phyloP scores from a whole-genome alignment of 345 rosid genomes.

The Syzygium oleosum region DNA sequence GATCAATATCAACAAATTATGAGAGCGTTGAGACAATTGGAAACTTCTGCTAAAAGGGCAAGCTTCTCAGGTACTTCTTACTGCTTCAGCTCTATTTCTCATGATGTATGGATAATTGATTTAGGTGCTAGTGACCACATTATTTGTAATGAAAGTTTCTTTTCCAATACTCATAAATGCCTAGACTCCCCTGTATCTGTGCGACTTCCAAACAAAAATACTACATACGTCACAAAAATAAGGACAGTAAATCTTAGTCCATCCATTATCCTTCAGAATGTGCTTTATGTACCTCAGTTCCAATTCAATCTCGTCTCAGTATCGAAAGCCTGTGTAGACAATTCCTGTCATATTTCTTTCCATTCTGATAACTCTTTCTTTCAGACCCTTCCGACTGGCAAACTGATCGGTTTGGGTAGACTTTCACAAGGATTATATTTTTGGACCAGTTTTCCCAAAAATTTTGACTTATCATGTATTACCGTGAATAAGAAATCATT shows the following conservation, averaged over 20 bases:
- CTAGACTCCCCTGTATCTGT: not conserved
- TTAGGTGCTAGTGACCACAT: not conserved
- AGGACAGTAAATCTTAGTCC: not conserved
- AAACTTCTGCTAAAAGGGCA: not conserved
- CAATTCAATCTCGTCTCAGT: not conserved
- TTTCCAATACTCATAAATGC: not conserved
- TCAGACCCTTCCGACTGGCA: accelerated
- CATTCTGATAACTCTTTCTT: accelerated
- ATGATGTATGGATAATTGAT: not conserved
- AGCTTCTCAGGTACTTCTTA: not conserved
- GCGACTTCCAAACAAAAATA: not conserved
- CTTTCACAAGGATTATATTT: not conserved
- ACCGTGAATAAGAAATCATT: not conserved
- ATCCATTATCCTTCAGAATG: not conserved
- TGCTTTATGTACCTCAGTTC: not conserved
- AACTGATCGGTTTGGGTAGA: not conserved
- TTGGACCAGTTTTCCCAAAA: not conserved
- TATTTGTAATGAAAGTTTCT: not conserved
- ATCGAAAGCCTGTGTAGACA: not conserved
- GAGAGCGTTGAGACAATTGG: not conserved
- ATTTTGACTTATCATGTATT: too few relatives aligned
- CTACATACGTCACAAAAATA: not conserved
- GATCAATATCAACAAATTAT: too few relatives aligned
- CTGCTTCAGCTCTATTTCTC: not conserved
- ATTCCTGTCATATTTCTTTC: not conserved